Base-by-base conservation (phyloP, 805 yeast genomes). In the Yarrowia divulgata region DNA sequence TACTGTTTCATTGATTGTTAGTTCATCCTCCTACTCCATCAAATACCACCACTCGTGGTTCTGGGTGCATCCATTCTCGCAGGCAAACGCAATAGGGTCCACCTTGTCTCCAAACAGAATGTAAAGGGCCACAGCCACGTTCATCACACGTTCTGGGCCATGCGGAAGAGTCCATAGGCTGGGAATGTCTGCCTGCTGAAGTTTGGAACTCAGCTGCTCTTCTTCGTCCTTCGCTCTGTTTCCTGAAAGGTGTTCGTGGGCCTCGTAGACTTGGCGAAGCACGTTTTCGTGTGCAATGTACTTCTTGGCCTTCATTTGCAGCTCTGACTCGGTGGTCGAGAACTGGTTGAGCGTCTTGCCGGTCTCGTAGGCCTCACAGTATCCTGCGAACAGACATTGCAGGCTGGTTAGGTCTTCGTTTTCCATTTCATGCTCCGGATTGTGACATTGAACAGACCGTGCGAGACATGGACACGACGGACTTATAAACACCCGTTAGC, bases 101-200 rank as follows among this genome's bases (percentile, higher is more conserved):
- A 57, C 48, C 42, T 57, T 57, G 48, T 57, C 63, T 35, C 63
- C 63, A 42, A 57, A 57, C 19, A 57, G 8, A 19, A 57, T 57
- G 37, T 40, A 57, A 2, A 57, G 48, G 6, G 63, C 63, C 23
- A 57, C 63, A 8, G 63, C 35, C 18, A 57, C 63, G 37, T 57
- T 57, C 63, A 57, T 57, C 19, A 57, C 29, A 5, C 63, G 63
- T 29, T 57, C 63, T 2, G 63, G 63, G 9, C 63, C 63, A 29
- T 57, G 63, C 12, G 63, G 63, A 40, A 57, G 63, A 2, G 63
- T 57, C 63, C 63, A 57, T 7, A 57, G 63, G 10, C 63, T 57
- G n/a, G 63, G 63, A 57, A 57, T 57, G 63, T 57, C 63, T 2
- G 63, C 63, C 16, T 57, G 29, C 12, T 57, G 48, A 16, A 57